Evolutionary conservation across 2,329 filamentous ascomycete species (phyloP).

Genomic region (Chaetomiaceae sp.): DNA sequence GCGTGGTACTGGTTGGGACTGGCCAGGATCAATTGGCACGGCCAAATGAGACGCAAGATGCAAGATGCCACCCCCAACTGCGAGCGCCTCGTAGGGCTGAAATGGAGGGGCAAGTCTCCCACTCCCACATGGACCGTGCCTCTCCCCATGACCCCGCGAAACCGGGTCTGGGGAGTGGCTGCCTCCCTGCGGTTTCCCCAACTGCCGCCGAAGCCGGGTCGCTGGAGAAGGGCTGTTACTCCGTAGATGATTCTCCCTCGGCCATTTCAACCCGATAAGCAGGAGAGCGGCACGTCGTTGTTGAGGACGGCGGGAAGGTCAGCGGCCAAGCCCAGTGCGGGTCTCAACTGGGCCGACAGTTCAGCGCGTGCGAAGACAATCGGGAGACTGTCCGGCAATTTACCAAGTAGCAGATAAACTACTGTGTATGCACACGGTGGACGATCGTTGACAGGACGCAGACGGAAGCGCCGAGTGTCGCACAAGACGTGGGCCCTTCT

Average conservation of each 20-base stretch:
- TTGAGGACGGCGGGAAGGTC: background rate
- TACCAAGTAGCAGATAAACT: background rate
- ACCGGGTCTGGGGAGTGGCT: too few species aligned
- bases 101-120: constrained; percentile 16
- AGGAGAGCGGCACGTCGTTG: background rate
- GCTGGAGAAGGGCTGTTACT: too few species aligned
- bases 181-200: too few species aligned
- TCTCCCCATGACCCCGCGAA: background rate
- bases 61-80: constrained; percentile 13
- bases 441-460: too few species aligned
- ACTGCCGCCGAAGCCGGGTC: too few species aligned
- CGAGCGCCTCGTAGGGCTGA: constrained; percentile 28
- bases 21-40: constrained; percentile 11
- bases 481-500: too few species aligned
- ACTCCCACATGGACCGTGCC: background rate
- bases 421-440: too few species aligned
- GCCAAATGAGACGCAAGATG: background rate
- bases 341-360: background rate
- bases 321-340: background rate
- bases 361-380: background rate
- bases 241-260: too few species aligned
- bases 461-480: too few species aligned
- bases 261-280: too few species aligned
- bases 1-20: constrained; percentile 5
- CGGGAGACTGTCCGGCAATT: too few species aligned